phyloP scores from a whole-genome alignment of 192 early-diverging fungal species.

The Bifiguratus adelaidae region DNA sequence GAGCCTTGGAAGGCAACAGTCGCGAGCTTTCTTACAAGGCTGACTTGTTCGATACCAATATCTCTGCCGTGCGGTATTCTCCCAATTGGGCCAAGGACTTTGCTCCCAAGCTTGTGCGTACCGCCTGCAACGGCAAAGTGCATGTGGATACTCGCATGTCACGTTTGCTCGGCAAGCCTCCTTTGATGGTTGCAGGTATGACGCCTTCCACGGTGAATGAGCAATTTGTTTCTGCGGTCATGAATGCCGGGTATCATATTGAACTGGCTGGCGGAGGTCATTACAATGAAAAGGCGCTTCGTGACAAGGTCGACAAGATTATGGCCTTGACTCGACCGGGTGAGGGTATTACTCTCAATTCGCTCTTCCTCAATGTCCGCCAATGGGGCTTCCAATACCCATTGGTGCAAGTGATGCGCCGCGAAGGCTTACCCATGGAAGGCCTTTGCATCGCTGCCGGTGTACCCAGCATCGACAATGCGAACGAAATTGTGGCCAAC shows the following conservation, averaged over 20 bases:
- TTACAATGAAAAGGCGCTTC: constrained; percentile 60
- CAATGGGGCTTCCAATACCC: constrained; percentile 94
- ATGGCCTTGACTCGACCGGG: constrained; percentile 62
- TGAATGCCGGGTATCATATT: constrained; percentile 83
- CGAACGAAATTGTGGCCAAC: constrained; percentile 65
- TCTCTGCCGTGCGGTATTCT: constrained; percentile 58
- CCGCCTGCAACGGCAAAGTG: constrained; percentile 49
- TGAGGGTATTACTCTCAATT: constrained; percentile 85
- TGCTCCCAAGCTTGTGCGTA: constrained; percentile 74
- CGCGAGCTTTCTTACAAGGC: constrained; percentile 59
- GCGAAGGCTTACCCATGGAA: constrained; percentile 78
- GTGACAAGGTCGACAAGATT: constrained; percentile 60
- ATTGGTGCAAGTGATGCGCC: constrained; percentile 61
- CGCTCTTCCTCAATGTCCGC: constrained; percentile 79
- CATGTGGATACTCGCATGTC: constrained; percentile 85
- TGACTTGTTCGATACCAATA: constrained; percentile 70
- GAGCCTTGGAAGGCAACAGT: constrained; percentile 50
- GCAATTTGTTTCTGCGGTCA: constrained; percentile 71
- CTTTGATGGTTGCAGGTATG: constrained; percentile 95
- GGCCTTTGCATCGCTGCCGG: constrained; percentile 90
- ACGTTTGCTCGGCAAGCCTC: constrained; percentile 75
- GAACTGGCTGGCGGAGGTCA: constrained; percentile 91
- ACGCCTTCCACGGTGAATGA: constrained; percentile 77
- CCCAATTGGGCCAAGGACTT: constrained; percentile 80
- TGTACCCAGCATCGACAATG: constrained; percentile 80